Base-by-base conservation (phyloP, 2,329 filamentous ascomycete genomes). In the Sarocladium brachiariae region DNA sequence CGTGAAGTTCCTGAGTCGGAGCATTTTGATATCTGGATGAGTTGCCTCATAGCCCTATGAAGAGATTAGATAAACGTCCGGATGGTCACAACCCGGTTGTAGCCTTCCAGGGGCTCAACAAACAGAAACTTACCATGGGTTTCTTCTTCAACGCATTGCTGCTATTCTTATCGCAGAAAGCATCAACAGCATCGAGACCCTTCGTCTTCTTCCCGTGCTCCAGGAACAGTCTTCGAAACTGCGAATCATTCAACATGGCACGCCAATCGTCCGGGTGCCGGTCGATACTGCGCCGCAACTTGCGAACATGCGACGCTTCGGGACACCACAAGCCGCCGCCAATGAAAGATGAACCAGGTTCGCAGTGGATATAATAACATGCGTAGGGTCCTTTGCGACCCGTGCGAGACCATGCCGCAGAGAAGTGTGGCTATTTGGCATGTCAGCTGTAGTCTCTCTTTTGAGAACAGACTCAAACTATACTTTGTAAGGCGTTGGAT, bases 401-500 rank as follows among this genome's bases (percentile, higher is more conserved):
- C 0, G 89, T 95, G 18, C 90, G 83, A 51, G 87, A 93, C 81
- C 88, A 95, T 21, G 88, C 87, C 33, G 86, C 89, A 9, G 86
- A 87, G 67, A 91, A 95, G 68, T 91, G 81, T 50, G 88, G 80
- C 83, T 89, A 49, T 18, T 39, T 41, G n/a, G 3, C 13, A 24
- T 16, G 23, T 48, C 55, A 39, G 16, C 14, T 3, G 4, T 3
- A 3, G 43, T 14, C 4, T 31, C 27, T 47, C 11, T 10, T 6
- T 13, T 9, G 24, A 37, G 41, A 23, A 11, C 4, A 21, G 25
- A 19, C 16, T 8, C 9, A 9, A 6, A 27, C 55, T 73, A 59
- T 69, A 87, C 87, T 77, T 95, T 95, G 73, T 95, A 96, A 0
- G 91, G 90, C 2, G 89, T 93, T 18, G 80, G 86, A 61, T 95